A percentile compares a stretch with the other conserved stretches of the same genome.
These are phyloP conservation scores for Phytophthora niederhauseri DNA, from an alignment of 352 stramenopile genomes.

Conservation along the genomic window DNA sequence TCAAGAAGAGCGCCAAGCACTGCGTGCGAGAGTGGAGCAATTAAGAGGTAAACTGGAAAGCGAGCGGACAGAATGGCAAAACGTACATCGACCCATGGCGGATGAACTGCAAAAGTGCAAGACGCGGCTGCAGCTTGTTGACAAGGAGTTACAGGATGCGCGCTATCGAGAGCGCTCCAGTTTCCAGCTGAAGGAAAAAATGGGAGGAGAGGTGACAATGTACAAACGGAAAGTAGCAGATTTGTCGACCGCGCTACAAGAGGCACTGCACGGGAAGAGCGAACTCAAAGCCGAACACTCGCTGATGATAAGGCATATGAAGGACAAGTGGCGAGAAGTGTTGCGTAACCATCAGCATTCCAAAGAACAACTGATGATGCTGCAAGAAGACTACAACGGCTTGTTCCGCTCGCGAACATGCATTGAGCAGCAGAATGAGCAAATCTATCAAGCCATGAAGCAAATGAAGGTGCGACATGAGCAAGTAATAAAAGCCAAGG, in stretches of 20 bases:
- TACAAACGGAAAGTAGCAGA: constrained; percentile 68
- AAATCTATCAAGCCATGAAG: constrained; percentile 48
- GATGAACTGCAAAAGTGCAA: constrained; percentile 67
- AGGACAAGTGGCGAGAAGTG: constrained; percentile 72
- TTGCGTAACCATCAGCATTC: constrained; percentile 46
- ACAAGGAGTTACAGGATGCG: constrained; percentile 72
- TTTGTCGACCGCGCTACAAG: constrained; percentile 54
- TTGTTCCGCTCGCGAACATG: constrained; percentile 52
- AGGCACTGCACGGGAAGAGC: constrained; percentile 48
- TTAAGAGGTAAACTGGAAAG: constrained; percentile 67
- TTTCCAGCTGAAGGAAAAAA: constrained; percentile 77
- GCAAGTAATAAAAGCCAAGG: constrained; percentile 51
- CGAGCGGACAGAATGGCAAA: constrained; percentile 76
- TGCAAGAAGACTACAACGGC: constrained; percentile 76
- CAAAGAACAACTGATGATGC: constrained; percentile 66
- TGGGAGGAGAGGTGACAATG: constrained; percentile 48
- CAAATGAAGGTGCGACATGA: constrained; percentile 56
- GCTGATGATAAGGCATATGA: constrained; percentile 55
- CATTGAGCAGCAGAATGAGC: constrained; percentile 54
- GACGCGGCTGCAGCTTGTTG: constrained; percentile 52
- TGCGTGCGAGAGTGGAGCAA: constrained; percentile 67
- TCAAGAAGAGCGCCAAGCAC: constrained; percentile 74
- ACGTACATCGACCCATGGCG: constrained; percentile 47
- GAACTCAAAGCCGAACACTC: constrained; percentile 58
- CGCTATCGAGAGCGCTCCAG: constrained; percentile 67